phyloP scores from a whole-genome alignment of 2,329 filamentous ascomycete genomes.

The Colletotrichum noveboracense region DNA sequence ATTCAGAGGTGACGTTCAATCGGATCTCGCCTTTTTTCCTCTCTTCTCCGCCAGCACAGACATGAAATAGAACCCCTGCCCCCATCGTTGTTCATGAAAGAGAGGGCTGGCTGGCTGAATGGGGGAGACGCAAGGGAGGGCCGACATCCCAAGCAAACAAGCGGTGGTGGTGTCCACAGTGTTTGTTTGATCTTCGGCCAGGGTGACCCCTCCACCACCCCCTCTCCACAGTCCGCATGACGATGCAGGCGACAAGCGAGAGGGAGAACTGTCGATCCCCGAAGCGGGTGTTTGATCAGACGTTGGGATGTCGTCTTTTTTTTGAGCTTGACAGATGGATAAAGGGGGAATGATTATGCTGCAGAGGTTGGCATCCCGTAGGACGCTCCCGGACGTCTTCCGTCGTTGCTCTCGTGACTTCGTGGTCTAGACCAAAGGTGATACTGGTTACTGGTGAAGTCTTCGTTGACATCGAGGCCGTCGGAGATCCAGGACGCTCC shows the following conservation, averaged over 20 bases:
- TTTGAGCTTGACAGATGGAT: not conserved
- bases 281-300: slow-evolving; percentile 14
- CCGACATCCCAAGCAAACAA: not conserved
- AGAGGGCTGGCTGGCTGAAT: not conserved
- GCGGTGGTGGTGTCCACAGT: not conserved
- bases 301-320: not conserved
- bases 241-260: slow-evolving; percentile 3
- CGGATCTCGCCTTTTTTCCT: not conserved
- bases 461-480: not conserved
- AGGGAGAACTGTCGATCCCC: not conserved
- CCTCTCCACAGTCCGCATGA: slow-evolving; percentile 1
- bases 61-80: not conserved
- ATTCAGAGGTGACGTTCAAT: not conserved
- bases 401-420: not conserved
- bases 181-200: slow-evolving; percentile 13
- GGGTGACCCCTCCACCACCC: not conserved
- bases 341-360: not conserved
- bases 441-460: not conserved
- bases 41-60: not conserved
- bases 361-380: not conserved
- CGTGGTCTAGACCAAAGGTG: not conserved
- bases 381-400: not conserved
- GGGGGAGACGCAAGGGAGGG: not conserved
- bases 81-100: not conserved
- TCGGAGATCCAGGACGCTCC: not conserved